These are phyloP conservation scores for Blumeriella jaapii DNA, from an alignment of 2,329 filamentous ascomycete genomes.

Conservation along the genomic window DNA sequence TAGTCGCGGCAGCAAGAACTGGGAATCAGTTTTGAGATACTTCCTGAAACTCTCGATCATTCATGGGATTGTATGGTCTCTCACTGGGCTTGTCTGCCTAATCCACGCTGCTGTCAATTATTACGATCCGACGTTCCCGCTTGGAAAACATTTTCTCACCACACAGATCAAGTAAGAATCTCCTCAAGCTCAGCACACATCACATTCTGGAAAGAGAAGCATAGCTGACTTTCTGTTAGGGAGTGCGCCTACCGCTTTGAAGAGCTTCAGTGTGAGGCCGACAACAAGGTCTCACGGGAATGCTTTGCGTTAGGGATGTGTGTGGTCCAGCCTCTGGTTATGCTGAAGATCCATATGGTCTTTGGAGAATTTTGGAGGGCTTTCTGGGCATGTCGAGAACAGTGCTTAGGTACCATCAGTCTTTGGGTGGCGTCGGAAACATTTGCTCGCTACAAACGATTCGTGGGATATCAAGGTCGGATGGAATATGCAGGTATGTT, in stretches of 20 bases:
- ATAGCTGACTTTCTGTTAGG: not conserved
- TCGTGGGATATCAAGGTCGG: no score
- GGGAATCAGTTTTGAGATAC: not conserved
- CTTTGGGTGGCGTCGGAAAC: not conserved
- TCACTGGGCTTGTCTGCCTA: not conserved
- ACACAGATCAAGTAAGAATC: not conserved
- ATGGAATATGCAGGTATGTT: no score
- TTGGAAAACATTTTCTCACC: not conserved
- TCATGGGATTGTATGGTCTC: not conserved
- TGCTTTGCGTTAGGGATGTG: not conserved
- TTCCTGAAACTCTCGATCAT: not conserved
- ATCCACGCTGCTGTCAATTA: not conserved
- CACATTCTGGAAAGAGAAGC: not conserved
- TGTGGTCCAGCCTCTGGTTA: not conserved
- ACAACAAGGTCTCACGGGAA: not conserved
- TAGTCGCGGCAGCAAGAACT: not conserved
- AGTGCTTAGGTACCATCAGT: not conserved
- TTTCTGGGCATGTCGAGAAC: not conserved
- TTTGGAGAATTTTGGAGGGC: not conserved
- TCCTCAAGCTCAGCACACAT: not conserved
- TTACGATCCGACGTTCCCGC: not conserved
- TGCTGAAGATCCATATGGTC: not conserved
- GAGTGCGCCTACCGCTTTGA: not conserved
- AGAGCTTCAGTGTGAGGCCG: not conserved
- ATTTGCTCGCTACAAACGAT: no score